Base-by-base conservation (phyloP, 2,329 filamentous ascomycete species). In the Aspergillus intermedius region DNA sequence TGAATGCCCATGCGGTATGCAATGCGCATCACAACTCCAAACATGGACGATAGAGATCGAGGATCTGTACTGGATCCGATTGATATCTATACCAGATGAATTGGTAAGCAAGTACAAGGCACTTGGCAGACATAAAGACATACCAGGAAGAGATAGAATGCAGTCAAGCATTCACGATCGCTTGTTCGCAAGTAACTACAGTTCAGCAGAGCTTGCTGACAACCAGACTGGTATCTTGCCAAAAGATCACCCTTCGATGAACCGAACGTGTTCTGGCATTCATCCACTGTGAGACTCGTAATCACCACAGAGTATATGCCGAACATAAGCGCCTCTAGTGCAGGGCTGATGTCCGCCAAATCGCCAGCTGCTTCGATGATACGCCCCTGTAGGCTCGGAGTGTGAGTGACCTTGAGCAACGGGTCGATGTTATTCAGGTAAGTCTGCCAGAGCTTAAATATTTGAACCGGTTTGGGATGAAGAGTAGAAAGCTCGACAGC, bases 371-470 rank as follows among this genome's bases (percentile, higher is more conserved):
- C 82, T 49, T 83, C 79, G 45, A 87, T 78, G 35, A 88, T 77
- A 46, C 77, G 77, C n/a, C 69, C 71, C 60, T 87, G 83, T 1
- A 87, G 68, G 1, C 77, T 85, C 0, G 83, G 82, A 0, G 80
- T 78, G 59, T 88, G 84, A 0, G 81, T 83, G 48, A 87, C 73
- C 59, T 86, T 87, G 42, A 86, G 72, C 5, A 88, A 62, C 0
- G 84, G 82, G 55, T 87, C 82, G 55, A 87, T 79, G 57, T 86
- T 86, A 53, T 82, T 78, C 39, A 87, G 75, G 60, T 85, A 88
- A 13, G 80, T 75, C 64, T 87, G 83, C 84, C 84, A 88, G 8
- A 70, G 58, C 30, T 52, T 54, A 48, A 70, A 65, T 7, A 84
- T 54, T 79, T 87, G 81, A 10, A 80, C 76, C 0, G 82, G 78